Conservation (phyloP, 768 basidiomycete genomes). For the Pholiota microspora region DNA sequence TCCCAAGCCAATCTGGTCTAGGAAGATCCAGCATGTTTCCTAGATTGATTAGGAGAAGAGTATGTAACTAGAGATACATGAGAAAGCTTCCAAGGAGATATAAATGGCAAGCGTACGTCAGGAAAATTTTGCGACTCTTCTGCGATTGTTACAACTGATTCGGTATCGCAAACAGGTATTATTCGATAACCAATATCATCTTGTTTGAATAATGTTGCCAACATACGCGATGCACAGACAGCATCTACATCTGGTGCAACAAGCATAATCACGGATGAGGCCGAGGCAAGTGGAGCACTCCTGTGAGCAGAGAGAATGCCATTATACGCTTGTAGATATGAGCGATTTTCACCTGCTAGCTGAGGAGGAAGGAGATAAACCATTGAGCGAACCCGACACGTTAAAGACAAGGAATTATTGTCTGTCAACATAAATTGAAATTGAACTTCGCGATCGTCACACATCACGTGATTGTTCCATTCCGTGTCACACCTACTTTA, state of each 20-base stretch:
- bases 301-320: slow-evolving; percentile 71
- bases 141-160: slow-evolving; percentile 65
- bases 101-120: slow-evolving; percentile 46
- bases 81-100: slow-evolving; percentile 1
- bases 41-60: slow-evolving; percentile 89
- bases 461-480: slow-evolving; percentile 9
- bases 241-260: slow-evolving; percentile 92
- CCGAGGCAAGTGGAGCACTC: slow-evolving; percentile 71
- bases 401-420: too few species aligned
- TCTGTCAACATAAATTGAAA: too few species aligned
- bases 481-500: not conserved
- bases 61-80: slow-evolving; percentile 61
- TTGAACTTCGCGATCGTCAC: slow-evolving; percentile 15
- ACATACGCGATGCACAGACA: slow-evolving; percentile 86
- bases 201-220: slow-evolving; percentile 84
- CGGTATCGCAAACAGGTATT: slow-evolving; percentile 84
- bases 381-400: too few species aligned
- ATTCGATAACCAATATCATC: slow-evolving; percentile 92
- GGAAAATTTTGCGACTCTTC: slow-evolving; percentile 63
- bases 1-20: slow-evolving; percentile 72
- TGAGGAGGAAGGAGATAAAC: slow-evolving; percentile 75
- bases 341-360: slow-evolving; percentile 53
- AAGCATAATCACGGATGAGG: slow-evolving; percentile 81
- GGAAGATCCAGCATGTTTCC: slow-evolving; percentile 86
- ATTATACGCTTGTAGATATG: slow-evolving; percentile 73